Base-by-base conservation (phyloP, 192 early-diverging fungal species). In the Backusella sp. region DNA sequence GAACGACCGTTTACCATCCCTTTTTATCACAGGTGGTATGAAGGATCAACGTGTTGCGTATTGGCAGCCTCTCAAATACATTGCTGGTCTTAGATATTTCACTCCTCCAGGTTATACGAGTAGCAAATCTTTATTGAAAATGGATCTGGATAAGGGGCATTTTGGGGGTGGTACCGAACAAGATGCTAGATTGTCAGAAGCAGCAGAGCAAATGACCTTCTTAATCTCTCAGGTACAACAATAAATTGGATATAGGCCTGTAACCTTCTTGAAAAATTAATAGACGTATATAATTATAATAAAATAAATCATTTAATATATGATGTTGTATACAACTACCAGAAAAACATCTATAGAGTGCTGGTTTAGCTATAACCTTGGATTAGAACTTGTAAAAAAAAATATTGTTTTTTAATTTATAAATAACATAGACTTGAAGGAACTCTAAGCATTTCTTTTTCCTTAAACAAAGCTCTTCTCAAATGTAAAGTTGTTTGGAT, bases 1-100 rank as follows among this genome's bases (percentile, higher is more conserved):
- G 30, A 23, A 26, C 2, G 30, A 44, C 1, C 72, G 76, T 12
- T 72, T 78, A 9, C 92, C 93, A 11, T 88, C 92, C 12, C 83
- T 96, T 26, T 81, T 94, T 76, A 90, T 94, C 15, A 90, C 90
- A 2, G 93, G 87, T 30, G 95, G 95, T 5, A 85, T 95, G 44
- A 86, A 87, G 44, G 96, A 98, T 77, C 89, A 90, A 70, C 83
- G 96, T 0, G 96, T 98, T 3, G 84, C 88, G 28, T 92, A 88
- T 46, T 95, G 90, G 82, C 94, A 98, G 73, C 93, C 94, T 1
- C 76, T 93, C n/a, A 97, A 98, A 77, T 98, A 88, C 82, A 91
- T 96, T 36, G 94, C 96, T 9, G 86, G 92, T 12, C 67, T 97
- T 41, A 85, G 77, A 1, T 75, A 76, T 72, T 46, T 49, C 21